Evolutionary conservation across 2,329 filamentous ascomycete genomes (phyloP), one percentile per base, ranked within the genome.

Genomic region (Claviceps citrina): DNA sequence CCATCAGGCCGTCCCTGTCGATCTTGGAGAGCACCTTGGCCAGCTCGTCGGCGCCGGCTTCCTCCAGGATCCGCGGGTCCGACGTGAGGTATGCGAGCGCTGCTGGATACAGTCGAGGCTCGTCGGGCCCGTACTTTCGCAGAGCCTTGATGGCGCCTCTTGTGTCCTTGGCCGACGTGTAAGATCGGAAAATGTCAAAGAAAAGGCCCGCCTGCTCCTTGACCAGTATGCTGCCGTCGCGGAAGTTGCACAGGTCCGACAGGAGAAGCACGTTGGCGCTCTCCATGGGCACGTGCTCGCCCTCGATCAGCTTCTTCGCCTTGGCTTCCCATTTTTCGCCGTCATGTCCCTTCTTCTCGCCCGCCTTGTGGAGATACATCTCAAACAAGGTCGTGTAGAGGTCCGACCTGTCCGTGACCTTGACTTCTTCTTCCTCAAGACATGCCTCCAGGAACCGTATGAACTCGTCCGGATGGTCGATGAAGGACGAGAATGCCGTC

Each of bases 171-270:
- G 87, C 85, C 1, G 86, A 78, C 1, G 89, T 94, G 57, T 93
- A 95, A 1, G 89, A 95, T 36, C 91, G 80, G 65, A 98, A 96
- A 44, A 98, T 96, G 59, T 98, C 91, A 42, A 87, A 91, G 31
- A 84, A 73, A 3, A 98, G 71, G 16, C 87, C 86, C 44, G 93
- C 84, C 54, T 95, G 84, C 62, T 98, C 91, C 49, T 87, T 84
- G 41, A 98, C 87, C 2, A 98, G 73, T 2, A 85, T 84, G 0
- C 86, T 94, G 15, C 91, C 91, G 52, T 93, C 85, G 33, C 75
- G 72, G 64, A 96, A 98, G 50, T 86, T 76, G 4, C 87, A 87
- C 3, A 98, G 68, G 53, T 96, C 85, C 1, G 93, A 98, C 2
- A 98, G 71, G 0, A 98, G 68, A 0, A 98, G 71, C 12, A 98